Conservation (phyloP, 2,329 filamentous ascomycete species). For the Kalmusia sp. region DNA sequence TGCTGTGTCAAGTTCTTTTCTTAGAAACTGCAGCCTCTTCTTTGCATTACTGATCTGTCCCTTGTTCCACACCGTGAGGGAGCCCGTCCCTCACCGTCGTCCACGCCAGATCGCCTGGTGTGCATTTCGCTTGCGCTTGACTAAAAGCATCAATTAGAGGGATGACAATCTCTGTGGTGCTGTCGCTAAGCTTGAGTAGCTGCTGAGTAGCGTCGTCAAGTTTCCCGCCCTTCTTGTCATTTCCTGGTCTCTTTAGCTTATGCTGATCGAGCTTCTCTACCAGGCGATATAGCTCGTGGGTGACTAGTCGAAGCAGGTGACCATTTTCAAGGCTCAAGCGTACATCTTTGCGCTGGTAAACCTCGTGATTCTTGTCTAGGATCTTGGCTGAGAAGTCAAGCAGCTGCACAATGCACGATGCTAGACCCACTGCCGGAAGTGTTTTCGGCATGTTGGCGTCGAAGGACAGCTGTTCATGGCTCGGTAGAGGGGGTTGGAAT, state of each 20-base stretch:
- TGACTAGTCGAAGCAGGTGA: conserved; percentile 26
- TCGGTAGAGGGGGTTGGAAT: conserved; percentile 1
- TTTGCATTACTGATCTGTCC: conserved; percentile 33
- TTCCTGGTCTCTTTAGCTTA: conserved; percentile 25
- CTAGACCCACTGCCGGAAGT: conserved; percentile 28
- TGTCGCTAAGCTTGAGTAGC: conserved; percentile 34
- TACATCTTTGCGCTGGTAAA: conserved; percentile 29
- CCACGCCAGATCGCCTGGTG: conserved; percentile 29
- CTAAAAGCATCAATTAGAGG: conserved; percentile 29
- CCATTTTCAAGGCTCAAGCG: conserved; percentile 25
- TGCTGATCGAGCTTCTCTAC: conserved; percentile 24
- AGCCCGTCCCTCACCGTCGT: conserved; percentile 31
- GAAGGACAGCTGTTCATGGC: conserved; percentile 3
- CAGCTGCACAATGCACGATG: conserved; percentile 27
- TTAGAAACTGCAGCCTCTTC: conserved; percentile 30
- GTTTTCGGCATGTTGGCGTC: conserved; percentile 17
- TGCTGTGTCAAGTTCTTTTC: conserved; percentile 32
- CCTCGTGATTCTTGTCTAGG: conserved; percentile 28
- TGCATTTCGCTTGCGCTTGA: conserved; percentile 28
- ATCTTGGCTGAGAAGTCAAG: conserved; percentile 33
- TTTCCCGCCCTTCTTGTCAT: conserved; percentile 27
- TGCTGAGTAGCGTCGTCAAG: conserved; percentile 34
- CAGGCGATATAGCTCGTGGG: conserved; percentile 32
- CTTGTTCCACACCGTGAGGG: conserved; percentile 43
- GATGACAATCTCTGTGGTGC: conserved; percentile 23